A percentile compares a stretch with the other conserved stretches of the same genome.
Evolutionary conservation across 768 basidiomycete species (phyloP).

Genomic region (Mycena capillaripes): DNA sequence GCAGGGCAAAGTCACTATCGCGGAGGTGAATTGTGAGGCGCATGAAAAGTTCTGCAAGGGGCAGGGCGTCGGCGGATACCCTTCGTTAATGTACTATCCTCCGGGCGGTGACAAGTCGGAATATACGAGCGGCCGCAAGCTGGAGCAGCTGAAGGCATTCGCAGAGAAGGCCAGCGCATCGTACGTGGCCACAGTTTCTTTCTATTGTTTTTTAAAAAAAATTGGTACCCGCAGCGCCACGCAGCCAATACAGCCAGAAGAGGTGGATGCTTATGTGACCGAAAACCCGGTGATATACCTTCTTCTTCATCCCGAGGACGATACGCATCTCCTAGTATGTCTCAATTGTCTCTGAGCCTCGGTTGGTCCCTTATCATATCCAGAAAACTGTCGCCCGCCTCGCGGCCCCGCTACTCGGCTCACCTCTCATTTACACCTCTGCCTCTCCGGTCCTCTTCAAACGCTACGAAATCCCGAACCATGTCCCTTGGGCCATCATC

Average conservation of each 20-base stretch:
- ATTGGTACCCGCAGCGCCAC: constrained; percentile 48
- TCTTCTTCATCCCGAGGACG: constrained; percentile 59
- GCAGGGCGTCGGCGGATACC: constrained; percentile 84
- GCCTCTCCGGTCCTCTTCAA: constrained; percentile 53
- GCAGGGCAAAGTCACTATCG: constrained; percentile 80
- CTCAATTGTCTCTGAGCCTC: background rate
- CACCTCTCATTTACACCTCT: constrained; percentile 60
- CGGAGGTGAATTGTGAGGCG: constrained; percentile 91
- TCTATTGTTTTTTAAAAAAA: background rate
- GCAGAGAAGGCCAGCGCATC: constrained; percentile 80
- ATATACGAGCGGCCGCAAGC: constrained; percentile 79
- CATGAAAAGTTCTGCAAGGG: constrained; percentile 74
- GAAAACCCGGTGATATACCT: constrained; percentile 71
- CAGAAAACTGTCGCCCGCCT: constrained; percentile 55
- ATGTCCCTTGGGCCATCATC: constrained; percentile 73
- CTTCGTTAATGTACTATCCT: constrained; percentile 81
- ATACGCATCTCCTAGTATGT: constrained; percentile 49
- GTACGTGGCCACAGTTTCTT: constrained; percentile 59
- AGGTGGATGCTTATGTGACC: constrained; percentile 58
- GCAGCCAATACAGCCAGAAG: constrained; percentile 54
- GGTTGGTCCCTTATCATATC: constrained; percentile 32
- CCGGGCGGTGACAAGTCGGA: constrained; percentile 72
- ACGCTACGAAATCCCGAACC: constrained; percentile 52
- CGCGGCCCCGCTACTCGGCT: constrained; percentile 60
- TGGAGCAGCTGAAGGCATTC: constrained; percentile 81